Evolutionary conservation across 352 stramenopile genomes (phyloP), one percentile per base, ranked within the genome.

Genomic region (Globisporangium barbulae): DNA sequence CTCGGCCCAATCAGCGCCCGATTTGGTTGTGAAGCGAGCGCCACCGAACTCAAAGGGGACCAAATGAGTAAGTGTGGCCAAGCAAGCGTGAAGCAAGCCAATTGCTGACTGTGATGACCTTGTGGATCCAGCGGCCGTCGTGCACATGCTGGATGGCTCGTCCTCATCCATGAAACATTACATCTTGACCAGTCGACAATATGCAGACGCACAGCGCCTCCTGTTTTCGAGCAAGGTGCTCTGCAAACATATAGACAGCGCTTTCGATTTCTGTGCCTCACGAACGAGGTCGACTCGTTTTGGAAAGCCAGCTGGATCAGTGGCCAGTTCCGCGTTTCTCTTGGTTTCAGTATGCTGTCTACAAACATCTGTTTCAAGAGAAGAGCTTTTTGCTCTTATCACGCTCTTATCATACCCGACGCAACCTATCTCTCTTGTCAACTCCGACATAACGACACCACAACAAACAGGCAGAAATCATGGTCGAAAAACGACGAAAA

Each of bases 301-400:
- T 8, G 41, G 41, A 47, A 47, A 21, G 35, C 35, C 41, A 47
- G 41, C 41, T 47, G 41, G 41, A 21, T 7, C 1, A 10, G 41
- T 2, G 41, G 41, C 17, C 50, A 42, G 50, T 41, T 41, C 30
- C 2, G 7, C 50, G 17, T 37, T 56, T 56, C 28, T 42, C 50
- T 30, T 56, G 50, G 30, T 56, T 28, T 56, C 30, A 56, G 30
- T 56, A 56, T 56, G 19, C 17, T 22, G 17, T 47, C 17, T 5
- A n/a, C 19, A 47, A 21, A 5, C 41, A 47, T 1, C 17, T 47
- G 41, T 22, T 47, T 47, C 41, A 8, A 17, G 41, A 47, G 15
- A 47, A 47, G 41, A 47, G 17, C 41, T 45, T 19, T 47, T 47
- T n/a, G 41, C 41, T 22, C 41, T 22, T 47, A 45, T 45, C 39